Evolutionary conservation across 2,329 filamentous ascomycete genomes (phyloP).

Genomic region (Harringtonia aguacate): DNA sequence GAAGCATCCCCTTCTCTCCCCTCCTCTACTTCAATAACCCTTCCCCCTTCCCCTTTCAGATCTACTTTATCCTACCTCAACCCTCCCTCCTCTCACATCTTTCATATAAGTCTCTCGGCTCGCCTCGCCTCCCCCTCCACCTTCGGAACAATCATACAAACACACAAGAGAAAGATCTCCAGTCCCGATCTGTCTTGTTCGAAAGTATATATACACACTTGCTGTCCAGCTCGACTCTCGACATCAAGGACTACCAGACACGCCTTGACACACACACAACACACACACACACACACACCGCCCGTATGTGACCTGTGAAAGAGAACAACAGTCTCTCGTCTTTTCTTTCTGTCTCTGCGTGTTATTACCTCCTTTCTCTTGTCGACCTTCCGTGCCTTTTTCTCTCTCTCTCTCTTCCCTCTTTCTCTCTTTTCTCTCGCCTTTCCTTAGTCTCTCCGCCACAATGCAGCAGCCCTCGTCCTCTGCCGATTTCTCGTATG

Average conservation of each 20-base stretch:
- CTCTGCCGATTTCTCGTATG: slow-evolving; percentile 16
- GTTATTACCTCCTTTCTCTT: neutral
- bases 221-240: neutral
- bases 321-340: neutral
- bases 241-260: neutral
- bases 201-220: no score
- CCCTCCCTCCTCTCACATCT: neutral
- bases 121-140: neutral
- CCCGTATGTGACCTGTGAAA: neutral
- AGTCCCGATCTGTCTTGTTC: neutral
- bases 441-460: neutral
- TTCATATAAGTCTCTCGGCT: neutral
- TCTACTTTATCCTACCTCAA: neutral
- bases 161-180: neutral
- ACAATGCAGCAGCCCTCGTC: slow-evolving; percentile 17
- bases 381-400: no score
- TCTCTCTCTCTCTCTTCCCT: neutral
- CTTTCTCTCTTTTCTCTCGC: neutral
- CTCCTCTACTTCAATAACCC: neutral
- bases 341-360: slow-evolving; percentile 14
- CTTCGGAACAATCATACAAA: neutral
- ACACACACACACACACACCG: no score
- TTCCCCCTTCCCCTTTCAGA: neutral
- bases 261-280: neutral
- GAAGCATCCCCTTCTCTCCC: neutral